phyloP scores from a whole-genome alignment of 2,329 filamentous ascomycete species.

The Aspergillus alliaceus region DNA sequence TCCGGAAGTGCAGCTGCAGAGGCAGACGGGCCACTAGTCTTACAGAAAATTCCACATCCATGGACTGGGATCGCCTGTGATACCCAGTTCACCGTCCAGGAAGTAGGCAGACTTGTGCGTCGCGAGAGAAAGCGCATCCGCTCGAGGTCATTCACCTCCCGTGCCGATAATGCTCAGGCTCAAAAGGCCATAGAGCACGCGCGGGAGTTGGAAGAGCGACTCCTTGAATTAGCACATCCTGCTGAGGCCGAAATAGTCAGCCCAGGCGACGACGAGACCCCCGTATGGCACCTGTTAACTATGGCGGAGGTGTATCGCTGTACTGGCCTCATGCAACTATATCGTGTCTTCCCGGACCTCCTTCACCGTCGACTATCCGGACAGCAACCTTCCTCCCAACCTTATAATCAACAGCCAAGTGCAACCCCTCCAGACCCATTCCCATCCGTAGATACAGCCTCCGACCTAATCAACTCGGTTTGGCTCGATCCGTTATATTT shows the following conservation, averaged over 20 bases:
- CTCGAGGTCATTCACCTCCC: constrained; percentile 37
- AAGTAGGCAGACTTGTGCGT: constrained; percentile 47
- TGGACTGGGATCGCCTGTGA: constrained; percentile 42
- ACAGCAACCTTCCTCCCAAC: constrained; percentile 5
- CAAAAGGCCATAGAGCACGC: constrained; percentile 38
- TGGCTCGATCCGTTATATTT: constrained; percentile 18
- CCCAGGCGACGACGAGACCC: constrained; percentile 53
- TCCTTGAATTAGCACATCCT: constrained; percentile 50
- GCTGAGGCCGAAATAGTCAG: constrained; percentile 49
- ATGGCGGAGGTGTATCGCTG: constrained; percentile 56
- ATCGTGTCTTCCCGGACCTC: constrained; percentile 55
- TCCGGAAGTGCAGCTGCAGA: constrained; percentile 22
- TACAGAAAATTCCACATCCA: constrained; percentile 39
- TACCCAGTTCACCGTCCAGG: constrained; percentile 39
- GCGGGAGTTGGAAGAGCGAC: constrained; percentile 47
- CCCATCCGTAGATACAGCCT: constrained; percentile 22
- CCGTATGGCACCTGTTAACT: constrained; percentile 53
- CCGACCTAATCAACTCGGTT: constrained; percentile 18
- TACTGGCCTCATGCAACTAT: constrained; percentile 55
- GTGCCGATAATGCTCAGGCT: constrained; percentile 33
- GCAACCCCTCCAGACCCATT: constrained; percentile 25
- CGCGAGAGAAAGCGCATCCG: constrained; percentile 36
- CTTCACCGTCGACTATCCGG: constrained; percentile 44
- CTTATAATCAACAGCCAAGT: constrained; percentile 5
- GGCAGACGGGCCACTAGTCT: constrained; percentile 27